Base-by-base conservation (phyloP, 192 early-diverging fungal genomes). In the Entomortierella chlamydospora region DNA sequence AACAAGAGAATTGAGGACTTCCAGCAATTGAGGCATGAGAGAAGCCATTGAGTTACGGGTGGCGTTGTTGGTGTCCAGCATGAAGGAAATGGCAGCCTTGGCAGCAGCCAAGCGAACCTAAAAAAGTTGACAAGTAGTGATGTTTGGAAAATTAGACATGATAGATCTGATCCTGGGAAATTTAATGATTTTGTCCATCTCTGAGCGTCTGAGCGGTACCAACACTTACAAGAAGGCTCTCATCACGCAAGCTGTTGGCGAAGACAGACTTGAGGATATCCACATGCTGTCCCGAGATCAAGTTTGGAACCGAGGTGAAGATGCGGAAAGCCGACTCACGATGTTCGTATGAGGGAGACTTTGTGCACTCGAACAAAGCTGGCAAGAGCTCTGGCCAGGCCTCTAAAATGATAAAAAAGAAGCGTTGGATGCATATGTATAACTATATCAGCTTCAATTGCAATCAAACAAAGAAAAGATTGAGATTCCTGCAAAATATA, bases 241-340 rank as follows among this genome's bases (percentile, higher is more conserved):
- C 68, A 73, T 94, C 93, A 50, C 86, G 83, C 66, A 98, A 85
- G 57, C 92, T 93, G 10, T 86, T 86, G 42, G 82, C 85, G 52
- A 97, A 95, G 15, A 95, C 88, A 15, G 82, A 84, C 64, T 87
- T 93, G 69, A 96, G 85, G 13, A 90, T 82, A 43, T 90, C 88
- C 1, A 85, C 83, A 70, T 91, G 88, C 82, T 95, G 90, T 59
- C 87, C 88, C 30, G 87, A 81, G 54, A 97, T 90, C 70, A 97
- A 67, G 29, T 87, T 87, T 45, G 96, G 93, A 47, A 96, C 92
- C 57, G 91, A 85, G 30, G 90, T 88, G 72, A 99, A 94, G 63
- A 99, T 92, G 66, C 93, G 91, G 86, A 97, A 96, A 54, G 93
- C 95, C 59, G 92, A 91, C 83, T 96, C 95, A 51, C 95, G 90